Percentiles rank a stretch among this genome's conserved stretches.
Conservation (phyloP, 495 filamentous ascomycete species). For the Hyaloscypha hepaticicola region DNA sequence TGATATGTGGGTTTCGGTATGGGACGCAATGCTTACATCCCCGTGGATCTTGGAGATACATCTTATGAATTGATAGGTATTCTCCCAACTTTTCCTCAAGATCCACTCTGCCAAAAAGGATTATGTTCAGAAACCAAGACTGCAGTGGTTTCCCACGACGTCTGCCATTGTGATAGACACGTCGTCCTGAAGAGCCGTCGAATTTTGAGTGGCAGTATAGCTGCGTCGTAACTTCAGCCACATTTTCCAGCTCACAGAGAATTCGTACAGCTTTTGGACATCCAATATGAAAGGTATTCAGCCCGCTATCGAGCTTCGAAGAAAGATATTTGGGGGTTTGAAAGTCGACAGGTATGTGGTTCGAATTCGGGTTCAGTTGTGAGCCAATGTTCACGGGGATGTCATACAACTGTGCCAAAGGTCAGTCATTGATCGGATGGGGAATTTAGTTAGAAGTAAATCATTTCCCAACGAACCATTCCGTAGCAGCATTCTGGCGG, state of each 20-base stretch:
- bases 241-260: not conserved
- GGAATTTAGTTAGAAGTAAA: not conserved
- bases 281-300: not conserved
- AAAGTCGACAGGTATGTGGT: not conserved
- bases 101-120: not conserved
- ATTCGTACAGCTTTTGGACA: not conserved
- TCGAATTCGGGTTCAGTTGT: not conserved
- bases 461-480: not conserved
- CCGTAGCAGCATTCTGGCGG: not conserved
- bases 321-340: not conserved
- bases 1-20: slow-evolving; percentile 62
- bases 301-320: not conserved
- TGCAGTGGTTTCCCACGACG: not conserved
- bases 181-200: not conserved
- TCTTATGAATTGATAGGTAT: slow-evolving; percentile 43
- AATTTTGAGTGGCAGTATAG: not conserved
- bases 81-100: slow-evolving; percentile 50
- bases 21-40: slow-evolving; percentile 59
- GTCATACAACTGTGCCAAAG: not conserved
- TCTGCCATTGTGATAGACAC: slow-evolving; percentile 4
- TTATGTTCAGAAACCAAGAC: slow-evolving; percentile 16
- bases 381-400: not conserved
- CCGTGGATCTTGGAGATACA: slow-evolving; percentile 53
- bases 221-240: not conserved
- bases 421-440: not conserved